Base-by-base conservation (phyloP, 2,329 filamentous ascomycete species). In the Fusarium lyarnte region DNA sequence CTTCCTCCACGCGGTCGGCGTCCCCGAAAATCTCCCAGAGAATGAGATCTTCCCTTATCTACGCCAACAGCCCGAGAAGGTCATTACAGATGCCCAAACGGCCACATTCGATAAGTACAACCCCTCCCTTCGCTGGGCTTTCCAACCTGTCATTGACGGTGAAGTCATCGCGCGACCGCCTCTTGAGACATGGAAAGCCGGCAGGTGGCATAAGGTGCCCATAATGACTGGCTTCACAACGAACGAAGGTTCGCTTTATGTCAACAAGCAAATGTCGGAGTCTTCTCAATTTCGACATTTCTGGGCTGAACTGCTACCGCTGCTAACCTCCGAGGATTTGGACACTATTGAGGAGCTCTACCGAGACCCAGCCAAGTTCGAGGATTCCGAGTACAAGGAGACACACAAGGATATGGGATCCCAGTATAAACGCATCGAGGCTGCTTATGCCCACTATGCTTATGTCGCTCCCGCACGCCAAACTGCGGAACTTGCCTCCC, bases 161-260 rank as follows among this genome's bases (percentile, higher is more conserved):
- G 85, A 88, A 2, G 80, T 91, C 14, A 89, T 93, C 57, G 83
- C 85, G 2, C 83, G 86, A 12, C 83, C 87, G 3, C 91, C 91
- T 2, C 83, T 92, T 5, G 83, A 86, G 27, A 85, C 86, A 13
- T 92, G 89, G 90, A 60, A 66, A 27, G 46, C 63, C 19, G 78
- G 72, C 16, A 73, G 71, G 38, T 78, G 77, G 77, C 77, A 78
- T 59, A 78, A 76, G 29, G 66, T 79, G 1, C 78, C 78, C 2
- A 87, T 93, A 43, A 82, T 94, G 65, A 93, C 91, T 0, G 92
- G 92, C 6, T 93, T 90, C 81, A 90, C 90, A 76, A 87, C 88
- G 42, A 91, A 93, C 74, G 92, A 94, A 78, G 92, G 91, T 7
- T 86, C 89, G 1, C 80, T 87, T 36, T 94, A 93, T 74, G 87